phyloP scores from a whole-genome alignment of 2,329 filamentous ascomycete species.

The Rutstroemia sp. region DNA sequence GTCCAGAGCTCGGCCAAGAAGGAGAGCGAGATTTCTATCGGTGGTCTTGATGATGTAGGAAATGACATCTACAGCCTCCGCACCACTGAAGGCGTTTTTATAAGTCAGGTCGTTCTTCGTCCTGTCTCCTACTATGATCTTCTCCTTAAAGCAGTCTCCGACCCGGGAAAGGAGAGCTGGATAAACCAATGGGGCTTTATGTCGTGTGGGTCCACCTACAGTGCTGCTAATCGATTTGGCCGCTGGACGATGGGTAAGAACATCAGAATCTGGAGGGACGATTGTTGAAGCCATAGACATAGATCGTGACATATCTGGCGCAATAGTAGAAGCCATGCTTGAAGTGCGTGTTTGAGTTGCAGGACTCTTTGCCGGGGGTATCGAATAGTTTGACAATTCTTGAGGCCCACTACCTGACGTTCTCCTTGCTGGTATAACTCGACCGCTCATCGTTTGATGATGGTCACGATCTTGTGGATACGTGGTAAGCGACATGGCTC shows the following conservation, averaged over 20 bases:
- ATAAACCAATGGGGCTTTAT: constrained; percentile 76
- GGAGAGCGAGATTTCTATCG: constrained; percentile 85
- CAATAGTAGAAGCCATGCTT: constrained; percentile 46
- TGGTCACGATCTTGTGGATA: constrained; percentile 69
- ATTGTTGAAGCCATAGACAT: constrained; percentile 93
- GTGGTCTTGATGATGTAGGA: constrained; percentile 96
- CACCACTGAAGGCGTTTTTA: constrained; percentile 93
- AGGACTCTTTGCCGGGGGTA: constrained; percentile 25
- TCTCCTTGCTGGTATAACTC: constrained; percentile 75
- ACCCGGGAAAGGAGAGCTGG: constrained; percentile 91
- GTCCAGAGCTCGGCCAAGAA: constrained; percentile 85
- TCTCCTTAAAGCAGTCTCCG: constrained; percentile 83
- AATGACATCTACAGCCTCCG: constrained; percentile 91
- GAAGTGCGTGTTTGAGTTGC: constrained; percentile 50
- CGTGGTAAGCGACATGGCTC: constrained; percentile 92
- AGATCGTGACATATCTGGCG: constrained; percentile 49
- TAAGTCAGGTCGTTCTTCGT: constrained; percentile 97
- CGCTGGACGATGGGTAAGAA: constrained; percentile 47
- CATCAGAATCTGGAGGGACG: constrained; percentile 49
- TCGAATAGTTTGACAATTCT: constrained; percentile 23
- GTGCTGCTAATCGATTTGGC: constrained; percentile 33
- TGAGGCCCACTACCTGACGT: constrained; percentile 29
- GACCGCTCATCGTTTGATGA: constrained; percentile 89
- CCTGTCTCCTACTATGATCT: constrained; percentile 77
- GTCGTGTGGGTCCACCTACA: constrained; percentile 19